Percentiles rank a stretch among this genome's conserved stretches.
Evolutionary conservation across 139 green algal genomes (phyloP).

Genomic region (Closterium sp.): DNA sequence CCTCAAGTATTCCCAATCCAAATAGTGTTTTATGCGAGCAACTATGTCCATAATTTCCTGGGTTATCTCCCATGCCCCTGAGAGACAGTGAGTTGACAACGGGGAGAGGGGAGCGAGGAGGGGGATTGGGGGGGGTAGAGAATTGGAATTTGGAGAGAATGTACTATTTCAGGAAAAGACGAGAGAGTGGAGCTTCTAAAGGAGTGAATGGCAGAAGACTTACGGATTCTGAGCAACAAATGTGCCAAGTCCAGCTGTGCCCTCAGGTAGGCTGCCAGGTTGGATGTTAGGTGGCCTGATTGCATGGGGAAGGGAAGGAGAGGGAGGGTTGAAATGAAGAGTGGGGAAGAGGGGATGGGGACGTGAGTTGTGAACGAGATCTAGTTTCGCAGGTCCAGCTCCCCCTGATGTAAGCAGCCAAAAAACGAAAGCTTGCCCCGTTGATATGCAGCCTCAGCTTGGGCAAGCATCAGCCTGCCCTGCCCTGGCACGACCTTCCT

Average conservation of each 20-base stretch:
- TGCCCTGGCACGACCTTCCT: neutral
- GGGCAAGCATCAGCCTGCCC: neutral
- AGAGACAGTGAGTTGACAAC: no score
- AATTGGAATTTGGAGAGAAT: no score
- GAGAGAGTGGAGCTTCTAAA: no score
- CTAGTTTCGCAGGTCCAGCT: no score
- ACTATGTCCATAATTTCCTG: neutral
- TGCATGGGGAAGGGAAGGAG: neutral
- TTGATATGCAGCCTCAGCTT: slow-evolving; percentile 24
- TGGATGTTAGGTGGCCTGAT: no score
- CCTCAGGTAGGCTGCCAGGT: no score
- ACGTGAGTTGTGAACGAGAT: neutral
- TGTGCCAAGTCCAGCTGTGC: no score
- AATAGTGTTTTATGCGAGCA: neutral
- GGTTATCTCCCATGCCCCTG: neutral
- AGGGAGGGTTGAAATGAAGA: neutral
- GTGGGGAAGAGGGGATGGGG: neutral
- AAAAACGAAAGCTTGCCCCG: no score
- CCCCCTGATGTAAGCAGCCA: no score
- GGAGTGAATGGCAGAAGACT: neutral
- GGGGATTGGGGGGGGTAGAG: neutral
- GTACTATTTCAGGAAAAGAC: no score
- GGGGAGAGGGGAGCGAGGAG: no score
- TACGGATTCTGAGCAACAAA: slow-evolving; percentile 58
- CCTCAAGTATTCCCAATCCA: neutral